Percentiles rank a stretch among this genome's conserved stretches.
Evolutionary conservation across 179 eudicot genomes (phyloP).

Genomic region (Dionaea muscipula): DNA sequence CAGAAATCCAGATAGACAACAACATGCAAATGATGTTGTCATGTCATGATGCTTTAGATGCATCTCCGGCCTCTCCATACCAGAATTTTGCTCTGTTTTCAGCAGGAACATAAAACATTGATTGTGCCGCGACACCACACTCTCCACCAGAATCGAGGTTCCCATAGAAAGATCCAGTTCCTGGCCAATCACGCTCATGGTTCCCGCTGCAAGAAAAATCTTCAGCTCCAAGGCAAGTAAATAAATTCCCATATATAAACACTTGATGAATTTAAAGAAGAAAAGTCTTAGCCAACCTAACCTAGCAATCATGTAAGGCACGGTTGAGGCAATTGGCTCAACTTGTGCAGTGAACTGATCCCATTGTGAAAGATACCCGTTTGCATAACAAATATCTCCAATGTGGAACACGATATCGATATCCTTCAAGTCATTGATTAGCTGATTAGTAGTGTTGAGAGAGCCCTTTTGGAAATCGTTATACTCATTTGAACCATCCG

Average conservation of each 20-base stretch:
- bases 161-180: slow-evolving; percentile 52
- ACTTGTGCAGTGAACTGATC: slow-evolving; percentile 84
- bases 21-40: too few species aligned
- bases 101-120: slow-evolving; percentile 57
- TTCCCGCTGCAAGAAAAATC: slow-evolving; percentile 38
- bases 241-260: too few species aligned
- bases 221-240: background rate
- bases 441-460: slow-evolving; percentile 68
- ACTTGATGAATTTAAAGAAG: too few species aligned
- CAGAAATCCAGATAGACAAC: too few species aligned
- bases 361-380: slow-evolving; percentile 84
- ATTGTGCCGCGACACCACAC: slow-evolving; percentile 66
- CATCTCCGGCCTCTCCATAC: too few species aligned
- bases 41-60: too few species aligned
- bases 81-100: slow-evolving; percentile 64
- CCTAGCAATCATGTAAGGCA: slow-evolving; percentile 86
- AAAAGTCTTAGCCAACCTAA: too few species aligned
- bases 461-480: slow-evolving; percentile 69
- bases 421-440: slow-evolving; percentile 48
- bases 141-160: slow-evolving; percentile 65
- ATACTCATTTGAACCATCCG: slow-evolving; percentile 81
- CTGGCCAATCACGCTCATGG: slow-evolving; percentile 76
- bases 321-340: slow-evolving; percentile 73
- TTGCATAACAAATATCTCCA: slow-evolving; percentile 74
- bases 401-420: slow-evolving; percentile 63